Conservation (phyloP, 1,284 basidiomycete genomes). For the Stygiomarasmius scandens region DNA sequence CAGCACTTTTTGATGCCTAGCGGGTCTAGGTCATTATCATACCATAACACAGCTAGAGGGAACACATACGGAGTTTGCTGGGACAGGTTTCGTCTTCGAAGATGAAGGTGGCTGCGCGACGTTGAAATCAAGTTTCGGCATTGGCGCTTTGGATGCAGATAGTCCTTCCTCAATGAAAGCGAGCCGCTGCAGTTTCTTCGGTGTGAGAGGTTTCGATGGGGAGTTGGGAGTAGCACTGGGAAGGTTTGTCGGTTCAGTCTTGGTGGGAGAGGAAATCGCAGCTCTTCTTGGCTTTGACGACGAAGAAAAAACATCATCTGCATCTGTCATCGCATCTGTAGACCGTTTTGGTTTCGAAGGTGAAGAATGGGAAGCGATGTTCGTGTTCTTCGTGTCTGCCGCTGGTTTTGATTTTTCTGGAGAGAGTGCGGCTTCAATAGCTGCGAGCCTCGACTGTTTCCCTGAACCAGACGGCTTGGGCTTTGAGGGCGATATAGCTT, state of each 20-base stretch:
- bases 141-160: not conserved
- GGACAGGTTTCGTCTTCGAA: not conserved
- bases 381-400: not conserved
- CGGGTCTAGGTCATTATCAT: too few species aligned
- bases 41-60: too few species aligned
- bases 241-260: not conserved
- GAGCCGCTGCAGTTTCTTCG: not conserved
- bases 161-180: not conserved
- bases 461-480: too few species aligned
- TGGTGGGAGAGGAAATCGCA: not conserved
- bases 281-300: not conserved
- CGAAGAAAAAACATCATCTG: not conserved
- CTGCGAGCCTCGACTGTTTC: not conserved
- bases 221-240: not conserved
- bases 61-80: too few species aligned
- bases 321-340: too few species aligned
- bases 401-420: not conserved
- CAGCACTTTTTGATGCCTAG: not conserved
- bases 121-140: not conserved
- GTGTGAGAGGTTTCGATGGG: not conserved
- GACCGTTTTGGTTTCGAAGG: not conserved
- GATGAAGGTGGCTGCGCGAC: not conserved
- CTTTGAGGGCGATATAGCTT: not conserved
- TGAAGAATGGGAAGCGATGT: not conserved
- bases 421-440: not conserved